Conservation (phyloP, 306 rosid species). For the Alnus rubra region DNA sequence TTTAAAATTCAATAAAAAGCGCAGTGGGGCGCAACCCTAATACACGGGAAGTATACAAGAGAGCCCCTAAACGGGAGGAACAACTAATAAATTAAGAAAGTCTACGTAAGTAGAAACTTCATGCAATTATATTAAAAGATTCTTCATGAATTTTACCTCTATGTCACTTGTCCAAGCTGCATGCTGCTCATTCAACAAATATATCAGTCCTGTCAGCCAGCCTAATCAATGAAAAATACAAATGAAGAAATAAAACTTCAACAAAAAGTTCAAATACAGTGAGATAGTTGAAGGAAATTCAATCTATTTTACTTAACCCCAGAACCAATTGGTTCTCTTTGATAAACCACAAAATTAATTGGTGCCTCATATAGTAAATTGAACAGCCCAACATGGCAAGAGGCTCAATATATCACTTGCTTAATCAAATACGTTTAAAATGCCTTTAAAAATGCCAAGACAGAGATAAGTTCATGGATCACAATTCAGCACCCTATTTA, state of each 20-base stretch:
- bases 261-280: slow-evolving; percentile 36
- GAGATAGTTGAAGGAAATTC: slow-evolving; percentile 14
- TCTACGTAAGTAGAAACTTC: too few species aligned
- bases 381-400: background rate
- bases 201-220: slow-evolving; percentile 91
- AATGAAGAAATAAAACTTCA: slow-evolving; percentile 59
- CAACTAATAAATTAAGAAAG: too few species aligned
- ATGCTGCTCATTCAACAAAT: slow-evolving; percentile 88
- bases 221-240: slow-evolving; percentile 76
- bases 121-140: slow-evolving; percentile 18
- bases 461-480: background rate
- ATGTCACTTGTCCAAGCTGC: slow-evolving; percentile 62
- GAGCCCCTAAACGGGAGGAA: too few species aligned
- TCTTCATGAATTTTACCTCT: slow-evolving; percentile 54
- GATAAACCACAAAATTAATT: background rate
- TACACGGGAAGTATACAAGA: too few species aligned
- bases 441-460: background rate
- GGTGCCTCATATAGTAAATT: background rate
- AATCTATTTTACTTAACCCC: slow-evolving; percentile 4
- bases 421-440: background rate
- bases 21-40: too few species aligned
- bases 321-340: slow-evolving; percentile 13
- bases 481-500: background rate
- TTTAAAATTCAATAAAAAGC: too few species aligned
- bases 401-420: background rate